Conservation (phyloP, 2,329 filamentous ascomycete genomes). For the Colletotrichum echinochloae region DNA sequence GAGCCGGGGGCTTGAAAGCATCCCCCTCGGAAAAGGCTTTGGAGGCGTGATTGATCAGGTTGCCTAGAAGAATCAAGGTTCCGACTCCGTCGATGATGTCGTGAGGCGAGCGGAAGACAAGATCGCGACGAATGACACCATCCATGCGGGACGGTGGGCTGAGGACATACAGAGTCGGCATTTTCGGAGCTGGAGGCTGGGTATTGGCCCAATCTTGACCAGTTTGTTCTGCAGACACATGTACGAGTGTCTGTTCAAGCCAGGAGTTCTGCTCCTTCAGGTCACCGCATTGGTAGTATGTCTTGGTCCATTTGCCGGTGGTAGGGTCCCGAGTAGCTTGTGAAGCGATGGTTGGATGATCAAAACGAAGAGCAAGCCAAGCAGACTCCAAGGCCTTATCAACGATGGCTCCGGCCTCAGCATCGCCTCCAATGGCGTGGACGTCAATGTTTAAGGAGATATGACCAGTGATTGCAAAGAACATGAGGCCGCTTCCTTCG, state of each 20-base stretch:
- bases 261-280: conserved; percentile 42
- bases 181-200: conserved; percentile 49
- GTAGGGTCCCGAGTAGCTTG: conserved; percentile 42
- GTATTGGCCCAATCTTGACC: conserved; percentile 51
- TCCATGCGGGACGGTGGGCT: conserved; percentile 31
- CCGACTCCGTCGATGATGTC: conserved; percentile 57
- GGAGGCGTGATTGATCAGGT: conserved; percentile 44
- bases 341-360: conserved; percentile 51
- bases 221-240: conserved; percentile 43
- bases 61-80: conserved; percentile 51
- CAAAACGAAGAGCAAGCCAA: conserved; percentile 50
- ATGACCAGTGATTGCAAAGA: conserved; percentile 56
- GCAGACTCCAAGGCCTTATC: conserved; percentile 49
- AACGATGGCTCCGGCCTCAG: conserved; percentile 40
- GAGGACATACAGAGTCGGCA: conserved; percentile 51
- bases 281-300: conserved; percentile 42
- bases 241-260: conserved; percentile 49
- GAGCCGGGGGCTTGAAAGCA: conserved; percentile 26
- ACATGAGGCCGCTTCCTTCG: conserved; percentile 52
- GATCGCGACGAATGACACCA: conserved; percentile 45
- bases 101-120: conserved; percentile 53
- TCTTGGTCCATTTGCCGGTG: conserved; percentile 46
- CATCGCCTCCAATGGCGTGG: not conserved
- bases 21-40: conserved; percentile 42
- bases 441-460: conserved; percentile 48